A percentile compares a stretch with the other conserved stretches of the same genome.
Evolutionary conservation across 768 basidiomycete species (phyloP).

Genomic region (button mushroom (Agaricus bisporus)): DNA sequence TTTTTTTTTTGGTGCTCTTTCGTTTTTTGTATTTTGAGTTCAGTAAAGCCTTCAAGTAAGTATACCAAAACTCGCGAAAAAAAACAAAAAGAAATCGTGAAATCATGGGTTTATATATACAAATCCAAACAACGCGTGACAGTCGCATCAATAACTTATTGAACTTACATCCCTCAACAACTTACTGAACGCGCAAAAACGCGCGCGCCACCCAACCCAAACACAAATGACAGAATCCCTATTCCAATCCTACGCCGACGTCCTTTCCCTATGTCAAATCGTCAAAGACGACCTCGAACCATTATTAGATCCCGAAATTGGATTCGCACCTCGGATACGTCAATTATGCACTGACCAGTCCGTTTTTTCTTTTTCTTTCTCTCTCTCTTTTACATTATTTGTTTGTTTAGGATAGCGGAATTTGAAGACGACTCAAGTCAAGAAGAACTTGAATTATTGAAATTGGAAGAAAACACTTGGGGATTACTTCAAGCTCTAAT

Average conservation of each 20-base stretch:
- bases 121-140: too few species aligned
- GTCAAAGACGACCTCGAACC: slow-evolving; percentile 50
- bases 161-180: too few species aligned
- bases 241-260: slow-evolving; percentile 64
- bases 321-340: slow-evolving; percentile 64
- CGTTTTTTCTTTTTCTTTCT: slow-evolving; percentile 16
- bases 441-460: slow-evolving; percentile 56
- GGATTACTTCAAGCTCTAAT: slow-evolving; percentile 69
- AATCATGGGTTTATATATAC: too few species aligned
- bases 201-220: too few species aligned
- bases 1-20: too few species aligned
- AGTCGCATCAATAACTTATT: too few species aligned
- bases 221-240: slow-evolving; percentile 48
- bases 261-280: slow-evolving; percentile 53
- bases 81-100: too few species aligned
- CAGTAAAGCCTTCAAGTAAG: too few species aligned
- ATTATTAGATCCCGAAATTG: slow-evolving; percentile 58
- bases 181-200: too few species aligned
- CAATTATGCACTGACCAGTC: slow-evolving; percentile 52
- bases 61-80: too few species aligned
- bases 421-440: slow-evolving; percentile 36
- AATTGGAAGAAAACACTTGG: slow-evolving; percentile 81
- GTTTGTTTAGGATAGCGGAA: slow-evolving; percentile 42
- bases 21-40: too few species aligned
- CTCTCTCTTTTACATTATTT: background rate